Conservation (phyloP, 306 rosid species). For the Cucumis melo region DNA sequence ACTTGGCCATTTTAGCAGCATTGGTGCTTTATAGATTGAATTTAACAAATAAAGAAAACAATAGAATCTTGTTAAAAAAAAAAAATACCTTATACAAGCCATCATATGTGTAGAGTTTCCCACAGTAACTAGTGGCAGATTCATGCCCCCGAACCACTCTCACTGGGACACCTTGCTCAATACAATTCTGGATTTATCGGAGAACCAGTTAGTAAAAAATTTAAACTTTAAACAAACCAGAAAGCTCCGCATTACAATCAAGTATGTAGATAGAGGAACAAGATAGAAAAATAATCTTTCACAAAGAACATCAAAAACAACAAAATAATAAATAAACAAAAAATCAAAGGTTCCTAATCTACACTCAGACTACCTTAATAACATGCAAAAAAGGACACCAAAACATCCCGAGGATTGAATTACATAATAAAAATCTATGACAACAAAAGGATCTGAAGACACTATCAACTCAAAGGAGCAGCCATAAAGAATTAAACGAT, state of each 20-base stretch:
- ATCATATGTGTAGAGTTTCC: conserved; percentile 87
- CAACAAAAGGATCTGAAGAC: neutral
- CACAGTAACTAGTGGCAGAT: conserved; percentile 54
- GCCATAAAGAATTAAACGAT: too few species aligned
- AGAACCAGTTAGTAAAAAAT: conserved; percentile 14
- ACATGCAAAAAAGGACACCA: neutral
- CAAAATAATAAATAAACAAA: neutral
- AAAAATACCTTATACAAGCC: conserved; percentile 80
- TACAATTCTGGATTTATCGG: conserved; percentile 47
- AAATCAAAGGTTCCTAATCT: too few species aligned
- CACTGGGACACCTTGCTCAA: conserved; percentile 56
- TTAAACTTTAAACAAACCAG: neutral
- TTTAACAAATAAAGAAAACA: neutral
- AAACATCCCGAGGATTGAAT: neutral
- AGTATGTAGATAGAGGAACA: neutral
- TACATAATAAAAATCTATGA: neutral
- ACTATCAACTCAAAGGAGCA: too few species aligned
- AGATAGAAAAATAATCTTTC: neutral
- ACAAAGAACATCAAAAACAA: neutral
- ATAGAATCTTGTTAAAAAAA: neutral
- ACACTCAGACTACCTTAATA: neutral
- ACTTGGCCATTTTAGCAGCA: too few species aligned
- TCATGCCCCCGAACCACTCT: conserved; percentile 89
- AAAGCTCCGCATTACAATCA: neutral
- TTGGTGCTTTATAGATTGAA: neutral